These are phyloP conservation scores for Sporothrix sp. DNA, from an alignment of 2,329 filamentous ascomycete genomes.

Conservation along the genomic window DNA sequence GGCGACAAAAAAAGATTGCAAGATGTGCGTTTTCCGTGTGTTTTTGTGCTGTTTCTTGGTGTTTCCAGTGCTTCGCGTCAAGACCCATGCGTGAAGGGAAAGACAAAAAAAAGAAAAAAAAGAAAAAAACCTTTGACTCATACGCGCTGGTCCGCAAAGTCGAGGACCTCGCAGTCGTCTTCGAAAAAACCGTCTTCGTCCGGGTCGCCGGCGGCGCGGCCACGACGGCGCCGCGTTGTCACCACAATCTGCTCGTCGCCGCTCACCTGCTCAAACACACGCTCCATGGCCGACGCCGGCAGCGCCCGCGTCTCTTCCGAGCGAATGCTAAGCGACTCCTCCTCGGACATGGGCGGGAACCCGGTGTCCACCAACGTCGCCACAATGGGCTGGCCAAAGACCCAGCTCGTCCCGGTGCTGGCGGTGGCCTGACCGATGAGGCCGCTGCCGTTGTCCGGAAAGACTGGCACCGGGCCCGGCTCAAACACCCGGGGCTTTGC, in stretches of 20 bases:
- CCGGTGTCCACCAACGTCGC: slow-evolving; percentile 45
- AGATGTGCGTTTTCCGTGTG: neutral
- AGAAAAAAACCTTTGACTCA: slow-evolving; percentile 25
- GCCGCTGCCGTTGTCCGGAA: neutral
- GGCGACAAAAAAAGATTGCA: neutral
- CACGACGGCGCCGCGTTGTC: slow-evolving; percentile 66
- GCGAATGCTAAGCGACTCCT: slow-evolving; percentile 38
- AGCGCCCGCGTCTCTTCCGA: slow-evolving; percentile 49
- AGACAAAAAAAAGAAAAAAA: neutral
- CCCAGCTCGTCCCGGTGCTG: slow-evolving; percentile 35
- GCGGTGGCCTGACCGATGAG: neutral
- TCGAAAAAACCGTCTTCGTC: slow-evolving; percentile 74
- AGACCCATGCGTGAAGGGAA: neutral
- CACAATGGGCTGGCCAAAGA: slow-evolving; percentile 48
- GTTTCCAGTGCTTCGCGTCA: neutral
- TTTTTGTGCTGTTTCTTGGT: neutral
- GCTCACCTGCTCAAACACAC: slow-evolving; percentile 46
- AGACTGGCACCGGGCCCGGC: too few relatives aligned
- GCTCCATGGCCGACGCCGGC: slow-evolving; percentile 55
- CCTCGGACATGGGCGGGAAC: slow-evolving; percentile 35
- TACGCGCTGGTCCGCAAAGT: slow-evolving; percentile 68
- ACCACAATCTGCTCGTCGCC: slow-evolving; percentile 66
- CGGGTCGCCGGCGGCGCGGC: slow-evolving; percentile 32
- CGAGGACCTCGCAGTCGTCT: slow-evolving; percentile 83
- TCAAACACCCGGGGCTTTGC: too few relatives aligned